Conservation (phyloP, 2,329 filamentous ascomycete genomes). For the Sarocladiaceae sp. region DNA sequence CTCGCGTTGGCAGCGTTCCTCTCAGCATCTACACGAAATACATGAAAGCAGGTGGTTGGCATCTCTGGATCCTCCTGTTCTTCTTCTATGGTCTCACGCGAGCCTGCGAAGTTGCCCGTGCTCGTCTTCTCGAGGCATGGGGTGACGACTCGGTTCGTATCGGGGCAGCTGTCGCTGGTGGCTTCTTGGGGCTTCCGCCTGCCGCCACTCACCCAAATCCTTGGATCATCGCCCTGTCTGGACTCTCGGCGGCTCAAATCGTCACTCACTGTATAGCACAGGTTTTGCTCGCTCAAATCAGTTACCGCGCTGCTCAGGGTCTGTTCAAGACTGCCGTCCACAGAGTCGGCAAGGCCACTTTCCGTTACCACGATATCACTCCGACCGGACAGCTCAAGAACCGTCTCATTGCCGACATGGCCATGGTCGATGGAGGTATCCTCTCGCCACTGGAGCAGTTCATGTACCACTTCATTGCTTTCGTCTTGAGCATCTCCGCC, state of each 20-base stretch:
- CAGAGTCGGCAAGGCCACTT: constrained; percentile 71
- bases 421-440: constrained; percentile 82
- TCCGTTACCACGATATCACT: constrained; percentile 87
- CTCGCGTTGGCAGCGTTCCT: constrained; percentile 63
- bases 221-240: constrained; percentile 67
- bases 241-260: constrained; percentile 57
- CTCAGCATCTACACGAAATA: constrained; percentile 77
- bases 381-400: constrained; percentile 90
- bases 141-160: constrained; percentile 49
- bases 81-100: constrained; percentile 58
- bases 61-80: constrained; percentile 65
- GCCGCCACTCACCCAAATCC: constrained; percentile 62
- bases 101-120: constrained; percentile 56
- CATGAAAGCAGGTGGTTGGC: constrained; percentile 70
- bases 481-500: constrained; percentile 66
- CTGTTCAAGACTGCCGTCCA: constrained; percentile 70
- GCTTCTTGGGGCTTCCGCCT: constrained; percentile 42
- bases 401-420: constrained; percentile 82
- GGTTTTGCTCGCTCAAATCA: constrained; percentile 65
- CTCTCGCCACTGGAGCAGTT: constrained; percentile 66
- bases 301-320: constrained; percentile 68
- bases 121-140: constrained; percentile 84
- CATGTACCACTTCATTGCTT: constrained; percentile 63
- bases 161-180: not conserved
- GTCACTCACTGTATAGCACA: constrained; percentile 55